phyloP scores from a whole-genome alignment of 495 filamentous ascomycete species.

The Jackrogersella minutella region DNA sequence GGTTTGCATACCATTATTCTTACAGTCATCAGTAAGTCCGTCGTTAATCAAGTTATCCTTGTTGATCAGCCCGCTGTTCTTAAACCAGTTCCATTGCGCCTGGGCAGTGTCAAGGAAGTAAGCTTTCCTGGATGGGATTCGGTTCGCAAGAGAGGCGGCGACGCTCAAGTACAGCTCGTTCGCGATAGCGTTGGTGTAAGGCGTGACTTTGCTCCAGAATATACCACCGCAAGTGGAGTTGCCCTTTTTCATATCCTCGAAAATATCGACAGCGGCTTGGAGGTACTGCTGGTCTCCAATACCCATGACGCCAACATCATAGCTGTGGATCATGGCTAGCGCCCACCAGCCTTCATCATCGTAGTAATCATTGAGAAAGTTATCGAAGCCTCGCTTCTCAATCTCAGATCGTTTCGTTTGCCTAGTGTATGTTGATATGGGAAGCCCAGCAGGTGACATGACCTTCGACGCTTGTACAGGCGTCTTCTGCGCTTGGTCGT shows the following conservation, averaged over 20 bases:
- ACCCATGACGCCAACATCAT: slow-evolving; percentile 59
- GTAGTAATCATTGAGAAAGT: slow-evolving; percentile 70
- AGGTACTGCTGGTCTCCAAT: slow-evolving; percentile 64
- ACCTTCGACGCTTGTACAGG: slow-evolving; percentile 44
- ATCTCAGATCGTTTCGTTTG: slow-evolving; percentile 29
- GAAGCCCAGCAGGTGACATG: slow-evolving; percentile 40
- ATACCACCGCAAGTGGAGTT: slow-evolving; percentile 68
- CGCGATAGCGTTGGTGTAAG: slow-evolving; percentile 73
- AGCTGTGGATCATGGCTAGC: slow-evolving; percentile 68
- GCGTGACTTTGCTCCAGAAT: slow-evolving; percentile 70
- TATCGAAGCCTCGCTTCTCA: slow-evolving; percentile 47
- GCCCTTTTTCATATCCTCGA: slow-evolving; percentile 66
- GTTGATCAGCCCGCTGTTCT: slow-evolving; percentile 70
- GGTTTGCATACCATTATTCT: slow-evolving; percentile 68
- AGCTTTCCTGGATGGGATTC: slow-evolving; percentile 55
- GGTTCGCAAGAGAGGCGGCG: slow-evolving; percentile 77
- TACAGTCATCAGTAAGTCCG: slow-evolving; percentile 65
- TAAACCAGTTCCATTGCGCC: slow-evolving; percentile 74
- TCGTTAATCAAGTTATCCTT: slow-evolving; percentile 73
- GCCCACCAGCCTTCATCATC: slow-evolving; percentile 82
- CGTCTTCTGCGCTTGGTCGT: slow-evolving; percentile 50
- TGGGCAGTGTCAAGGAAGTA: slow-evolving; percentile 66
- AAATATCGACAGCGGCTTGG: slow-evolving; percentile 64
- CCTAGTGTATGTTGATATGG: slow-evolving; percentile 45
- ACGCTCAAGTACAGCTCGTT: slow-evolving; percentile 78